Conservation (phyloP, 805 yeast genomes). For the Sporopachydermia quercuum region DNA sequence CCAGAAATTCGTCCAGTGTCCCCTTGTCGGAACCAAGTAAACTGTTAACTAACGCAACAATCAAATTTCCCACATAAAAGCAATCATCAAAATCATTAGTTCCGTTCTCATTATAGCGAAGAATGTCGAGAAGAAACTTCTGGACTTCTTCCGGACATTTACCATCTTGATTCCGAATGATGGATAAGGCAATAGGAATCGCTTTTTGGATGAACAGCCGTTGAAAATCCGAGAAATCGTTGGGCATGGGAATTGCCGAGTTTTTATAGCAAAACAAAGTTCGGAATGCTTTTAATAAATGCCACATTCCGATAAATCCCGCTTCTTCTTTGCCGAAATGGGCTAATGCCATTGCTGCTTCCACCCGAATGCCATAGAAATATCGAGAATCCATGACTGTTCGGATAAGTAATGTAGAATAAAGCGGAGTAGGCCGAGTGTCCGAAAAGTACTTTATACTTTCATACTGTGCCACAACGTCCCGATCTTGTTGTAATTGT, state of each 20-base stretch:
- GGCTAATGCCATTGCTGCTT: conserved; percentile 73
- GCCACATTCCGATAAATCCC: conserved; percentile 58
- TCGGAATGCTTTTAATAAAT: conserved; percentile 56
- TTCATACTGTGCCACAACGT: conserved; percentile 88
- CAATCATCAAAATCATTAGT: conserved; percentile 66
- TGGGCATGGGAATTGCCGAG: conserved; percentile 57
- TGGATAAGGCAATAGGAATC: conserved; percentile 47
- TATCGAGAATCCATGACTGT: conserved; percentile 76
- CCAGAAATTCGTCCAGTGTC: background rate
- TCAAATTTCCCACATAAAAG: conserved; percentile 43
- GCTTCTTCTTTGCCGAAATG: conserved; percentile 45
- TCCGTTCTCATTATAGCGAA: conserved; percentile 76
- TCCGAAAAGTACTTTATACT: conserved; percentile 63
- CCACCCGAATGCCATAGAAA: conserved; percentile 76
- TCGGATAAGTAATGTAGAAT: conserved; percentile 64
- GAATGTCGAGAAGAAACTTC: conserved; percentile 48
- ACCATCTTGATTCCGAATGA: conserved; percentile 47
- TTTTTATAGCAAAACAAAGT: conserved; percentile 57
- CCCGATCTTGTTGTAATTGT: conserved; percentile 87
- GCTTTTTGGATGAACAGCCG: conserved; percentile 55
- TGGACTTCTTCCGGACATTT: conserved; percentile 45
- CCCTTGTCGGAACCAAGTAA: conserved; percentile 8
- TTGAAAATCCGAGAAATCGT: conserved; percentile 63
- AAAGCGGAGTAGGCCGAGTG: conserved; percentile 41
- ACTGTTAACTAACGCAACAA: conserved; percentile 35